Conservation (phyloP, 805 yeast species). For the Brettanomyces bruxellensis region DNA sequence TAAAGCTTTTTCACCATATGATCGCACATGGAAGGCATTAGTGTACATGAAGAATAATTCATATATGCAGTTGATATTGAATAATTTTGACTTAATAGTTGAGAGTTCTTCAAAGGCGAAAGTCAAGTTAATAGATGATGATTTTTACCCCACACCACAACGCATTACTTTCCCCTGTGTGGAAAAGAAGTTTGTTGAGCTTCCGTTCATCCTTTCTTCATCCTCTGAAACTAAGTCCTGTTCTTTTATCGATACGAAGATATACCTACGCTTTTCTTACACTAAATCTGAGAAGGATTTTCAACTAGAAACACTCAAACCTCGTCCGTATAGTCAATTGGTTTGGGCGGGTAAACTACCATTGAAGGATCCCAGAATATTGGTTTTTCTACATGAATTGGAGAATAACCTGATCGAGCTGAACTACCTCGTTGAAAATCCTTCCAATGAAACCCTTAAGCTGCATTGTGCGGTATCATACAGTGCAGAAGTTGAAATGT, state of each 20-base stretch:
- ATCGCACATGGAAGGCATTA: slow-evolving; percentile 28
- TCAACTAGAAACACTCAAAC: slow-evolving; percentile 1
- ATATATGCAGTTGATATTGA: neutral
- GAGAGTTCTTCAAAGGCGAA: neutral
- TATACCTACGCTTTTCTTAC: slow-evolving; percentile 12
- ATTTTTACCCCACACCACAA: neutral
- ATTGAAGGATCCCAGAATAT: slow-evolving; percentile 59
- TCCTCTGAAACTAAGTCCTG: slow-evolving; percentile 9
- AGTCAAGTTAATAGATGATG: neutral
- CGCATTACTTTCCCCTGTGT: neutral
- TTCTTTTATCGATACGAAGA: slow-evolving; percentile 13
- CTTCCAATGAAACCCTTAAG: slow-evolving; percentile 60
- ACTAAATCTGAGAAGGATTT: slow-evolving; percentile 1
- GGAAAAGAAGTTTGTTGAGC: slow-evolving; percentile 17
- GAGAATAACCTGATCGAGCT: slow-evolving; percentile 22
- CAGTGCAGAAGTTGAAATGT: slow-evolving; percentile 16
- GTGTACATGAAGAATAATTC: slow-evolving; percentile 22
- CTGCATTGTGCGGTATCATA: slow-evolving; percentile 29
- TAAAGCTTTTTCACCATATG: slow-evolving; percentile 20
- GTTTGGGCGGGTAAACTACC: slow-evolving; percentile 51
- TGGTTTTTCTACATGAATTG: slow-evolving; percentile 27
- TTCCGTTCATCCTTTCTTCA: slow-evolving; percentile 22
- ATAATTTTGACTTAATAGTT: neutral
- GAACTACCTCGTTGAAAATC: slow-evolving; percentile 58
- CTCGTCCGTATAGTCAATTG: slow-evolving; percentile 26